Conservation (phyloP, 2,329 filamentous ascomycete genomes). For the Basipetospora chlamydospora region DNA sequence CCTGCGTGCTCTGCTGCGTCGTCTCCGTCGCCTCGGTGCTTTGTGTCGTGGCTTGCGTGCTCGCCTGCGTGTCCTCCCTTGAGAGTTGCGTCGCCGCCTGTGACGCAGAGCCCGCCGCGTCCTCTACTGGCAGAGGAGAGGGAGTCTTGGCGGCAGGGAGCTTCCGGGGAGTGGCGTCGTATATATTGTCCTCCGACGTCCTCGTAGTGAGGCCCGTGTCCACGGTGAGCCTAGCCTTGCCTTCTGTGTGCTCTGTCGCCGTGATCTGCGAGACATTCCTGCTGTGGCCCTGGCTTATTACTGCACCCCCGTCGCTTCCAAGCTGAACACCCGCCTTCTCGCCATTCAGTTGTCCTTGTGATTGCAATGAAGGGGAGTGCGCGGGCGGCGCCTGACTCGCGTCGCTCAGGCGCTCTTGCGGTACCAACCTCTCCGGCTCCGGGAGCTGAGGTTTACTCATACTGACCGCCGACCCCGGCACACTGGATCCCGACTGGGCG, state of each 20-base stretch:
- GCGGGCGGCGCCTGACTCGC: not conserved
- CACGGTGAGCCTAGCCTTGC: constrained; percentile 1
- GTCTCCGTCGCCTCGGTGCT: constrained; percentile 2
- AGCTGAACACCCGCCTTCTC: not conserved
- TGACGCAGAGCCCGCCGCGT: not conserved
- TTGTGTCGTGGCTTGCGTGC: constrained; percentile 5
- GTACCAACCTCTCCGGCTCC: too few relatives aligned
- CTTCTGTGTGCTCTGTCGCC: constrained; percentile 6
- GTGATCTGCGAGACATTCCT: constrained; percentile 3
- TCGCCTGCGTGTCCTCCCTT: not conserved
- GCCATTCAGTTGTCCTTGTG: not conserved
- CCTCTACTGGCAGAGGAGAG: not conserved
- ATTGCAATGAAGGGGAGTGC: too few relatives aligned
- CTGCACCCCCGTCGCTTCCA: too few relatives aligned
- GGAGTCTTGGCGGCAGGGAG: not conserved
- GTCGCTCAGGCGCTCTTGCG: too few relatives aligned
- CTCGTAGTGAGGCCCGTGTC: constrained; percentile 4
- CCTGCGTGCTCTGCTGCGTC: constrained; percentile 4
- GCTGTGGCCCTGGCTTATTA: constrained; percentile 1
- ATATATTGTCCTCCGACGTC: constrained; percentile 17
- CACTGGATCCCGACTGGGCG: too few relatives aligned
- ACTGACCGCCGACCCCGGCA: too few relatives aligned
- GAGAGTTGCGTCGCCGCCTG: not conserved
- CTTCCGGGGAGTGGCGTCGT: constrained; percentile 17
- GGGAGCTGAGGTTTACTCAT: too few relatives aligned